Conservation (phyloP, 1,284 basidiomycete species). For the Ceratobasidium sp. region DNA sequence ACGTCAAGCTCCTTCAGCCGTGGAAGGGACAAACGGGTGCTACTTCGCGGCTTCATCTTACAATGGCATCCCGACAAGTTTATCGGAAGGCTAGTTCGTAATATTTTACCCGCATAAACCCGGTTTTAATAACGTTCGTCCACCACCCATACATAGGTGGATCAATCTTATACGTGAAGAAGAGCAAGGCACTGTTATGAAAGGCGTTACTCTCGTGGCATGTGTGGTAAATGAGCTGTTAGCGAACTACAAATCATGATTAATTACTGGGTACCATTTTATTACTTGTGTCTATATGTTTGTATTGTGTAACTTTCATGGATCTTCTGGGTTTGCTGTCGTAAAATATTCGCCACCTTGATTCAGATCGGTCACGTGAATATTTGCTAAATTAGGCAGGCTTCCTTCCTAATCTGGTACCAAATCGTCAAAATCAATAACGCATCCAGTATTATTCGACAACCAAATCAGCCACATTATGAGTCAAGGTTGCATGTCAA, state of each 20-base stretch:
- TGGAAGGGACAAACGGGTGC: background rate
- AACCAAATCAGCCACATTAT: too few relatives aligned
- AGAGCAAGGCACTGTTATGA: background rate
- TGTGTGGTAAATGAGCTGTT: conserved; percentile 16
- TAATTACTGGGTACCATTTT: background rate
- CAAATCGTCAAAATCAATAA: too few relatives aligned
- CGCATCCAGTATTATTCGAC: too few relatives aligned
- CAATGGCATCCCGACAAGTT: conserved; percentile 41
- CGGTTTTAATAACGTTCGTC: background rate
- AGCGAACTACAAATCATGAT: background rate
- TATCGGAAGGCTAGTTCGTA: conserved; percentile 8
- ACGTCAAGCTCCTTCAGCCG: background rate
- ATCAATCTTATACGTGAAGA: conserved; percentile 1
- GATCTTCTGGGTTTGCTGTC: background rate
- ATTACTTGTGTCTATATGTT: background rate
- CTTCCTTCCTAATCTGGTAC: too few relatives aligned
- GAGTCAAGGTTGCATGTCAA: too few relatives aligned
- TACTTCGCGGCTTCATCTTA: conserved; percentile 14
- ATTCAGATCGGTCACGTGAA: background rate
- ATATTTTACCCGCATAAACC: background rate
- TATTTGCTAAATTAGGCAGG: conserved; percentile 1
- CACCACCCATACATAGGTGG: background rate
- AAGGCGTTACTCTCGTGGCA: conserved; percentile 22
- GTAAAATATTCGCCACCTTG: background rate
- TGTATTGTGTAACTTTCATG: background rate